Base-by-base conservation (phyloP, 2,329 filamentous ascomycete genomes). In the Talaromyces piceae region DNA sequence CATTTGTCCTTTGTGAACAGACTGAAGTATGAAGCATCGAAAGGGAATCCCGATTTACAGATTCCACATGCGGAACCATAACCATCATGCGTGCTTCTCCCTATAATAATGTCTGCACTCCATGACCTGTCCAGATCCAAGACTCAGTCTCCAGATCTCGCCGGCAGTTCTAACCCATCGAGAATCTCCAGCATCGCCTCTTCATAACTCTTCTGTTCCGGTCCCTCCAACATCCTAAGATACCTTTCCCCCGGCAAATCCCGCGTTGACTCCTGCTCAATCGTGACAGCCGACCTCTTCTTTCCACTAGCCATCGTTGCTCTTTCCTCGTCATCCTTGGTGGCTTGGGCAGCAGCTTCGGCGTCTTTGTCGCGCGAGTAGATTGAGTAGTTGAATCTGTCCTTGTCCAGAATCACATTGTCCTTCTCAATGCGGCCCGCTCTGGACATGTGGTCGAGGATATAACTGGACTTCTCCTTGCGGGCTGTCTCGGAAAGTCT, bases 111-210 rank as follows among this genome's bases (percentile, higher is more conserved):
- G n/a, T n/a, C n/a, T n/a, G n/a, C n/a, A n/a, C n/a, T 28, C 26
- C 26, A 7, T 37, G n/a, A 37, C 16, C 3, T 18, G 5, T 8
- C 5, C 30, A 31, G n/a, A 31, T 33, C 6, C 30, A 33, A 4
- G 9, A 16, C 30, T 37, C 45, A 41, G 26, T 48, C 26, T 39
- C 27, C 1, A 18, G 6, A 20, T 37, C 5, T 18, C 33, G 7
- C 11, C 5, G 53, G 53, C 23, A 54, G 31, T n/a, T 49, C 39
- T 33, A 52, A 26, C 11, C 45, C 49, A 41, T 44, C 49, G 23
- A 52, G 41, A n/a, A 54, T 47, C n/a, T 52, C 45, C 7, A 51
- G 13, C n/a, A 54, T 11, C 1, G 53, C 28, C 3, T 52, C 37
- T 25, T 54, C 53, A 20, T 50, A 52, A 7, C 28, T 46, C n/a